Conservation (phyloP, 73 alveolate species). For the Paramecium sonneborni region DNA sequence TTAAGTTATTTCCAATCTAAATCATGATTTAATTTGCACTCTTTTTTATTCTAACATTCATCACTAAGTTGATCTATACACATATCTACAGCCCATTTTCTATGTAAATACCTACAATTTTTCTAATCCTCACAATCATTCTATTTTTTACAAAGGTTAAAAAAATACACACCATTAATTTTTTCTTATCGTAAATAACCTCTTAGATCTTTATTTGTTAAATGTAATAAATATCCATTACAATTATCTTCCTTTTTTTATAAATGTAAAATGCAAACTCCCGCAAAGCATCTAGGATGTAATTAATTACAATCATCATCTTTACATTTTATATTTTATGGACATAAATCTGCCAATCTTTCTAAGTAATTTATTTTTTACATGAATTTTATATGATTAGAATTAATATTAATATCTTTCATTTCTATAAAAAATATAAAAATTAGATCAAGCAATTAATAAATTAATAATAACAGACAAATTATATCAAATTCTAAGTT, state of each 20-base stretch:
- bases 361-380: not conserved
- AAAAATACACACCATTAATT: not conserved
- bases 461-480: too few relatives aligned
- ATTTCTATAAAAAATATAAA: too few relatives aligned
- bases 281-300: constrained; percentile 24
- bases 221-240: not conserved
- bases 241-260: not conserved
- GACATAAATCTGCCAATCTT: not conserved
- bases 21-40: not conserved
- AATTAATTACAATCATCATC: not conserved
- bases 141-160: not conserved
- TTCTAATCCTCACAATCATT: not conserved
- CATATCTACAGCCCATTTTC: not conserved
- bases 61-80: not conserved
- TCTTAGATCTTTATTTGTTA: not conserved
- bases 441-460: too few relatives aligned
- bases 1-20: not conserved
- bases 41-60: not conserved
- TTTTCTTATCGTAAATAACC: too few relatives aligned
- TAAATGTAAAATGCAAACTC: not conserved
- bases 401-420: too few relatives aligned
- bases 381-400: too few relatives aligned
- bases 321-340: not conserved
- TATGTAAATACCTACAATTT: not conserved
- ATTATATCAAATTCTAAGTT: not conserved